These are phyloP conservation scores for Malus domestica DNA, from an alignment of 306 rosid species.

Conservation along the genomic window DNA sequence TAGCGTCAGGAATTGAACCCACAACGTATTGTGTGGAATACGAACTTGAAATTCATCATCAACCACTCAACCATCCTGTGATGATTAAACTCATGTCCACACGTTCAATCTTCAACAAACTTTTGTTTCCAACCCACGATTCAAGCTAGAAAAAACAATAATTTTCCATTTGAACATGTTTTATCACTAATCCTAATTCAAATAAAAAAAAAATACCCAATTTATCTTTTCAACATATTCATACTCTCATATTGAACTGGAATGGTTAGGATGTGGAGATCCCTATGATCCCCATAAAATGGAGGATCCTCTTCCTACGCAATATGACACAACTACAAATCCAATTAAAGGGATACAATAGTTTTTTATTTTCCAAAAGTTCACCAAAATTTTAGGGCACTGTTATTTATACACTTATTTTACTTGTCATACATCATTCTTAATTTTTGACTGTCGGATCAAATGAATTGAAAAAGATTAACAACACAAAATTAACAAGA, in stretches of 20 bases:
- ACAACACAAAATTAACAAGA: too few relatives aligned
- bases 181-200: not conserved
- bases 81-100: not conserved
- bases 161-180: not conserved
- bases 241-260: not conserved
- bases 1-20: rapidly evolving
- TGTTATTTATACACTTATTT: too few relatives aligned
- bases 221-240: not conserved
- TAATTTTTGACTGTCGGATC: rapidly evolving
- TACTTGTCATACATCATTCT: too few relatives aligned
- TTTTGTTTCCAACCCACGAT: not conserved
- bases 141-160: not conserved
- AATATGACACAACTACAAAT: not conserved
- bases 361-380: too few relatives aligned
- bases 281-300: too few relatives aligned
- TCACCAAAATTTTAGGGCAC: too few relatives aligned
- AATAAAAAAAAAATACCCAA: not conserved
- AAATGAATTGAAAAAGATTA: too few relatives aligned
- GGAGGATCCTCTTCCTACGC: too few relatives aligned
- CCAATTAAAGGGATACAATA: too few relatives aligned
- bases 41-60: too few relatives aligned
- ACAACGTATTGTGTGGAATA: too few relatives aligned
- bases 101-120: not conserved
- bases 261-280: too few relatives aligned
- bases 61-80: rapidly evolving